These are phyloP conservation scores for Cryptococcus sp. DNA, from an alignment of 1,284 basidiomycete genomes.

Conservation along the genomic window DNA sequence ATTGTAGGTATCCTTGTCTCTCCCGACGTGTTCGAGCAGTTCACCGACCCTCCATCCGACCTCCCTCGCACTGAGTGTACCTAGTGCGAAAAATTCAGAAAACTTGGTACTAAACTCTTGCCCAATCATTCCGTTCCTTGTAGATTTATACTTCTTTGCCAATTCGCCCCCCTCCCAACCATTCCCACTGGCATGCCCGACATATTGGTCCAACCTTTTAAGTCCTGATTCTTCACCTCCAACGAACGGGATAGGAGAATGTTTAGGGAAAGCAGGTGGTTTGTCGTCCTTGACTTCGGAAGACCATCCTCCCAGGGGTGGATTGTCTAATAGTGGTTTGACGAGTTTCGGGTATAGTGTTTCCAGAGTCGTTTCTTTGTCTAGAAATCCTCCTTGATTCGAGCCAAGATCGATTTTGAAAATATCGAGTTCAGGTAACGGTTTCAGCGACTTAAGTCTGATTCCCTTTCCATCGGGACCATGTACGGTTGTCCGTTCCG, in stretches of 20 bases:
- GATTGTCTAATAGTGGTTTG: conserved; percentile 27
- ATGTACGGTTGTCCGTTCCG: conserved; percentile 24
- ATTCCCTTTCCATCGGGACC: conserved; percentile 1
- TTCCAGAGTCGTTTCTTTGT: conserved; percentile 8
- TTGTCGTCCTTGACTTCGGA: conserved; percentile 2
- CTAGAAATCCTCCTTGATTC: conserved; percentile 16
- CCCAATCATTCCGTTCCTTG: conserved; percentile 55
- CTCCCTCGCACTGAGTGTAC: conserved; percentile 52
- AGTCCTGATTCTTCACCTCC: conserved; percentile 50
- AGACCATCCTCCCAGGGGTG: conserved; percentile 31
- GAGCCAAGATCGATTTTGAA: conserved; percentile 1
- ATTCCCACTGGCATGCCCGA: conserved; percentile 29
- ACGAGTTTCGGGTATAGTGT: conserved; percentile 26
- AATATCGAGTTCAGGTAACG: conserved; percentile 25
- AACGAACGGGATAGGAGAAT: conserved; percentile 49
- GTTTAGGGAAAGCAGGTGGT: conserved; percentile 10
- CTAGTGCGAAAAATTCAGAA: conserved; percentile 53
- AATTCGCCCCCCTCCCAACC: conserved; percentile 34
- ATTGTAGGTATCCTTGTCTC: conserved; percentile 19
- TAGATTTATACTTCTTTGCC: conserved; percentile 53
- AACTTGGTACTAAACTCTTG: conserved; percentile 56
- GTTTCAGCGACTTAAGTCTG: conserved; percentile 30
- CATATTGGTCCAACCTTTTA: conserved; percentile 49
- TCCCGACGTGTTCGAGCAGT: conserved; percentile 22
- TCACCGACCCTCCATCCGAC: conserved; percentile 42